Conservation (phyloP, 768 basidiomycete species). For the Hemileccinum rubropunctum region DNA sequence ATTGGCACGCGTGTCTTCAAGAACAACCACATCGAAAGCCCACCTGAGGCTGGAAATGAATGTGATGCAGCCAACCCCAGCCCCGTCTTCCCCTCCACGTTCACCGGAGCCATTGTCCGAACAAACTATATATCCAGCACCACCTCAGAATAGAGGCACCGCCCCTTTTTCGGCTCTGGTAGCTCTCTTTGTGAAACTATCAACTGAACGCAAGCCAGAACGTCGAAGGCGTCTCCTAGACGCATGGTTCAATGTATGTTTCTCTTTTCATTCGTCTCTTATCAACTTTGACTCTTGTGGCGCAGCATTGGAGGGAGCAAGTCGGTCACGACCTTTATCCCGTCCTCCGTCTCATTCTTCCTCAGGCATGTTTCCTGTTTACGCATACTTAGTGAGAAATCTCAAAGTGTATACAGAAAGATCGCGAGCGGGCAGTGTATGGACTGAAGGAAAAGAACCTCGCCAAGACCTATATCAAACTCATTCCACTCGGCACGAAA, state of each 20-base stretch:
- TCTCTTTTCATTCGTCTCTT: not conserved
- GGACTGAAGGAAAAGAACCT: conserved; percentile 93
- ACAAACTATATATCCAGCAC: conserved; percentile 43
- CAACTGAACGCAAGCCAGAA: conserved; percentile 70
- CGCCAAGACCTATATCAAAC: conserved; percentile 88
- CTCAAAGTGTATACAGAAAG: conserved; percentile 60
- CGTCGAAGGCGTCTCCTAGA: conserved; percentile 66
- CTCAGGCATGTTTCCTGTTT: conserved; percentile 57
- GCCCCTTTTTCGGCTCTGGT: conserved; percentile 68
- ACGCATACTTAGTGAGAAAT: not conserved
- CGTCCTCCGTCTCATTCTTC: conserved; percentile 82
- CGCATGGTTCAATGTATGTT: conserved; percentile 77
- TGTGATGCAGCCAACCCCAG: conserved; percentile 65
- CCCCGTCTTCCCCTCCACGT: conserved; percentile 54
- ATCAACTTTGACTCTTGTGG: conserved; percentile 13
- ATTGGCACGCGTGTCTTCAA: not conserved
- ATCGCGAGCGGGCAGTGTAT: conserved; percentile 88
- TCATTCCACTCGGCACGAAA: conserved; percentile 78
- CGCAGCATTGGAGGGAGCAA: conserved; percentile 79
- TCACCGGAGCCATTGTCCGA: conserved; percentile 35
- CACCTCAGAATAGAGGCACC: conserved; percentile 65
- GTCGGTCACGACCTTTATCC: conserved; percentile 90
- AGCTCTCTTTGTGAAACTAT: conserved; percentile 72
- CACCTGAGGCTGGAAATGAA: not conserved
- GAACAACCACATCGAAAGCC: not conserved